Base-by-base conservation (phyloP, 768 basidiomycete species). In the Suillus variegatus region DNA sequence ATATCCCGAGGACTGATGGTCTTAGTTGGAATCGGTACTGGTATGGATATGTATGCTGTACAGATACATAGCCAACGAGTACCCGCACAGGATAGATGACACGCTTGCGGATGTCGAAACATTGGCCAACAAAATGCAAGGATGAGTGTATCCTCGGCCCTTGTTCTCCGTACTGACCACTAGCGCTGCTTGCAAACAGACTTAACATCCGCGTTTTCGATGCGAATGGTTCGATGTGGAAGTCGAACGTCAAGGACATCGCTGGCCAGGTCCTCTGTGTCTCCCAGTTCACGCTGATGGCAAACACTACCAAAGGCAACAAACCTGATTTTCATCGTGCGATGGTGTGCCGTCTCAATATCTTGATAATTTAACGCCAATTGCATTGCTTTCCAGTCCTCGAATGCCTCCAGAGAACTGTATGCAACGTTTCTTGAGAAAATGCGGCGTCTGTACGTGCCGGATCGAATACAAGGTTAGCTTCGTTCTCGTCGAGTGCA, bases 261-360 rank as follows among this genome's bases (percentile, higher is more conserved):
- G 85, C 86, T 28, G 96, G 95, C 52, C 95, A 97, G 61, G 85
- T 99, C 14, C 85, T 99, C 5, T 98, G 96, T 71, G 94, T 96
- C 18, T 95, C 95, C 1, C 97, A 99, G 70, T 97, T 97, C 75
- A 95, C 96, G 2, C 83, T 99, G 35, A 77, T 96, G 73, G 92
- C 95, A 28, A 90, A 91, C 65, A 94, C 94, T 20, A 82, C 84
- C 61, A 97, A 97, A 76, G 94, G 94, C 35, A 92, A 83, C 74
- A 94, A 95, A 72, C 92, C 92, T 16, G 95, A 97, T 76, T 98
- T 98, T 70, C 95, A 96, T 77, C 85, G 85, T 22, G 92, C 95
- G 7, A 97, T 97, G 95, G 95, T 94, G 64, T 22, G 85, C 71
- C 58, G 22, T 25, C 5, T 60, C 65, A 9, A 18, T 14, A 66